Base-by-base conservation (phyloP, 805 yeast species). In the Monosporozyma unispora region DNA sequence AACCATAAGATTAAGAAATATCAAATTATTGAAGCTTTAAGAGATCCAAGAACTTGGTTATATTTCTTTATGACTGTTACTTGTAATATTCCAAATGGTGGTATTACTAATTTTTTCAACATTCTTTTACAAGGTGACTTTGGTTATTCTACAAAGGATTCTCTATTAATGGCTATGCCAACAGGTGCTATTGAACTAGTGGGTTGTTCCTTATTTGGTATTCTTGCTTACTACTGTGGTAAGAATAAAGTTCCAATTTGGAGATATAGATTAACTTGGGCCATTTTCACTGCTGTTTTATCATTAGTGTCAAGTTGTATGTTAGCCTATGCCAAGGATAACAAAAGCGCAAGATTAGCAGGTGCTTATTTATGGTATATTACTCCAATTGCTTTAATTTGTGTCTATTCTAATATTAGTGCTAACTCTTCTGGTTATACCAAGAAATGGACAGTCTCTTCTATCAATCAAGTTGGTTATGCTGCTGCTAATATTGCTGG, bases 401-500 rank as follows among this genome's bases (percentile, higher is more conserved):
- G 71, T 53, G 57, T 63, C 11, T 47, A 64, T 5, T 63, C 73
- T 6, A 57, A 63, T 41, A 63, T 71, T 48, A 64, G 70, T 27
- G 69, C 78, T 2, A 75, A 84, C 61, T 75, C 81, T 33, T 81
- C 89, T 1, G 93, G 93, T 11, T 77, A 79, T 53, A 83, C 90
- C n/a, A 86, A 86, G 64, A 80, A 83, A 57, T 72, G 80, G 55
- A 73, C 79, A 4, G 73, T 79, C 25, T 77, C 79, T 48, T 82
- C 83, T 5, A 62, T 81, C 33, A 75, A 75, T 45, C 72, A 84
- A 63, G 73, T 84, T 51, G 83, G 80, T 4, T 85, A 82, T 61
- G 79, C 86, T 39, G 76, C 79, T 43, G 86, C 87, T 14, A 80
- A 82, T 62, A 69, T 84, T 38, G 75, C 82, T 50, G 91, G 90